Evolutionary conservation across 225 moss, liverwort and hornwort genomes (phyloP).

Genomic region (Bryum argenteum): DNA sequence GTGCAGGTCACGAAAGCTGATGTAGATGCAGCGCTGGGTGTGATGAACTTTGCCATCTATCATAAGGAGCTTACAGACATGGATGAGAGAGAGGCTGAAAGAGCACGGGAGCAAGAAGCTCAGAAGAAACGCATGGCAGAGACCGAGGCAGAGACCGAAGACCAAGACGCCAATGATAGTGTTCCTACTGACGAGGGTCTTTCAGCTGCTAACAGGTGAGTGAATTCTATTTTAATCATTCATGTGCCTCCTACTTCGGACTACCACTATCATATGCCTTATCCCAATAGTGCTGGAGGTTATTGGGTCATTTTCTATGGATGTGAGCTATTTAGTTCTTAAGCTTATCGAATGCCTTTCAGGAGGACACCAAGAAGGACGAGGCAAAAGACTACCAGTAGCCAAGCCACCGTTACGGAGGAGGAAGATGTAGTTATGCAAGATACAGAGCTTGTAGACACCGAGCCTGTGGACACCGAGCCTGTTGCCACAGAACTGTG

Average conservation of each 20-base stretch:
- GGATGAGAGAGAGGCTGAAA: constrained; percentile 69
- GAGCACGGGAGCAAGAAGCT: constrained; percentile 54
- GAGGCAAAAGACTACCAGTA: constrained; percentile 44
- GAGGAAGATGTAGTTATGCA: constrained; percentile 33
- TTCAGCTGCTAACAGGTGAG: constrained; percentile 23
- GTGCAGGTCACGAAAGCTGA: constrained; percentile 56
- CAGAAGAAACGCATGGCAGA: constrained; percentile 76
- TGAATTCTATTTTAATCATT: neutral
- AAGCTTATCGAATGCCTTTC: constrained; percentile 12
- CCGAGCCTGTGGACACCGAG: constrained; percentile 12
- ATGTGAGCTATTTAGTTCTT: neutral
- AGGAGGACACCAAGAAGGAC: constrained; percentile 47
- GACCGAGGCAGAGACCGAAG: constrained; percentile 49
- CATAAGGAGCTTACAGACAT: constrained; percentile 94
- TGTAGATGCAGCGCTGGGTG: constrained; percentile 87
- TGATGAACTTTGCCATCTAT: constrained; percentile 95
- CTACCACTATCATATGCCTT: neutral
- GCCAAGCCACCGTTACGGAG: constrained; percentile 38
- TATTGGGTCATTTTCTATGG: neutral
- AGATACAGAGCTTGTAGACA: constrained; percentile 18
- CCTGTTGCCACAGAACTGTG: constrained; percentile 30
- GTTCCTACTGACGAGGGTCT: constrained; percentile 16
- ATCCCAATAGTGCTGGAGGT: neutral
- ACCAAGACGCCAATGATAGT: constrained; percentile 31
- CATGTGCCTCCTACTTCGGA: neutral